phyloP scores from a whole-genome alignment of 1,284 basidiomycete genomes.

The Trichosporon faecale region DNA sequence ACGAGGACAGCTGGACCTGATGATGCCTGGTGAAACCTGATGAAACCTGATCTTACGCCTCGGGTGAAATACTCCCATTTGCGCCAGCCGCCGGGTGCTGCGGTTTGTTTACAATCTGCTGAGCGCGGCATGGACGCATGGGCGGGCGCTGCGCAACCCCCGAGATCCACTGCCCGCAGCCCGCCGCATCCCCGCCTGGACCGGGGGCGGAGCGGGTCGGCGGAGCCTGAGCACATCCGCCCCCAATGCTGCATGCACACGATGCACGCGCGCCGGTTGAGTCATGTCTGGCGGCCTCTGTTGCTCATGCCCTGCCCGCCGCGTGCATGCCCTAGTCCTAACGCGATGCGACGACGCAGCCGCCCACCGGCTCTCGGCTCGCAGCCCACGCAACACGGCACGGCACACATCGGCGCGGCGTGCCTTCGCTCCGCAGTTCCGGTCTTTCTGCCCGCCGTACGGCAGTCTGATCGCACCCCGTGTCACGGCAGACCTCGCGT shows the following conservation, averaged over 20 bases:
- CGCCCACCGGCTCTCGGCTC: neutral
- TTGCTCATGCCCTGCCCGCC: neutral
- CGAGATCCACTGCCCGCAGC: neutral
- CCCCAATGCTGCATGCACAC: neutral
- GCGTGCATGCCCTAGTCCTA: neutral
- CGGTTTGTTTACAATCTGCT: neutral
- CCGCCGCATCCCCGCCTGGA: too few relatives aligned
- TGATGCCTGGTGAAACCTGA: neutral
- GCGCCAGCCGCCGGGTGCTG: too few relatives aligned
- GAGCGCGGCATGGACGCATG: neutral
- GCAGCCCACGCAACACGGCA: neutral
- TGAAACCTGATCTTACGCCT: slow-evolving; percentile 1
- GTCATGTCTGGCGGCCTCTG: neutral
- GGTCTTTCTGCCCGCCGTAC: neutral
- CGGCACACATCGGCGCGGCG: neutral
- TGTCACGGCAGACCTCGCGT: too few relatives aligned
- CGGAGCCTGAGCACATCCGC: neutral
- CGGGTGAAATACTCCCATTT: neutral
- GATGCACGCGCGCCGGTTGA: neutral
- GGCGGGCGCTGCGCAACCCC: neutral
- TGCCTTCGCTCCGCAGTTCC: neutral
- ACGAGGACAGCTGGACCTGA: neutral
- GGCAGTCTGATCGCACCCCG: neutral
- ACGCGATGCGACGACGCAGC: neutral
- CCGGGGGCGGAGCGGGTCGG: neutral